phyloP scores from a whole-genome alignment of 768 basidiomycete genomes.

The Pulveroboletus sp. region DNA sequence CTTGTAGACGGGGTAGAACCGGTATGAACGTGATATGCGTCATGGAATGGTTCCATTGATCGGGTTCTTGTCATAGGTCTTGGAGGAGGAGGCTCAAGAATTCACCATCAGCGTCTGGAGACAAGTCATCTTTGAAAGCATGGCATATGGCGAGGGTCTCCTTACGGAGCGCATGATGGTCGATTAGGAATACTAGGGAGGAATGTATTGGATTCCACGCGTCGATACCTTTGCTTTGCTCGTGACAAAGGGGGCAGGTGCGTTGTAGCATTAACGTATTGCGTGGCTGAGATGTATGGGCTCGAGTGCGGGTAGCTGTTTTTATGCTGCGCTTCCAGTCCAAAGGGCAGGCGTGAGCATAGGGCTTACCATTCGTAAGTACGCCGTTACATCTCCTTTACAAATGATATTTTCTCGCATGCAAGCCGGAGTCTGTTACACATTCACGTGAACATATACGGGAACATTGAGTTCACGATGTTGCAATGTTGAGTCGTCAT shows the following conservation, averaged over 20 bases:
- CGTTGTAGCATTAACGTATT: slow-evolving; percentile 50
- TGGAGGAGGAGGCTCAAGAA: slow-evolving; percentile 87
- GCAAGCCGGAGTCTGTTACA: slow-evolving; percentile 9
- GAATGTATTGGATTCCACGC: slow-evolving; percentile 15
- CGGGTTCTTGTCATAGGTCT: slow-evolving; percentile 48
- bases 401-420: slow-evolving; percentile 35
- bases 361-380: slow-evolving; percentile 45
- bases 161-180: slow-evolving; percentile 83
- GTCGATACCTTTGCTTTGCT: slow-evolving; percentile 26
- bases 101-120: slow-evolving; percentile 82
- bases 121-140: slow-evolving; percentile 91
- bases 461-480: not conserved
- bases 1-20: slow-evolving; percentile 88
- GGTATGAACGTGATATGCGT: slow-evolving; percentile 47
- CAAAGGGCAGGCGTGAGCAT: slow-evolving; percentile 19
- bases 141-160: slow-evolving; percentile 86
- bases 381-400: slow-evolving; percentile 44
- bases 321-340: slow-evolving; percentile 13
- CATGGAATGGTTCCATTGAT: slow-evolving; percentile 2
- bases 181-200: slow-evolving; percentile 39
- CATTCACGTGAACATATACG: not conserved
- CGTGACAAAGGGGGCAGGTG: slow-evolving; percentile 48
- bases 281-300: slow-evolving; percentile 39
- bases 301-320: slow-evolving; percentile 24
- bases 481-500: slow-evolving; percentile 24